phyloP scores from a whole-genome alignment of 805 yeast genomes.

The Candida insectorum region DNA sequence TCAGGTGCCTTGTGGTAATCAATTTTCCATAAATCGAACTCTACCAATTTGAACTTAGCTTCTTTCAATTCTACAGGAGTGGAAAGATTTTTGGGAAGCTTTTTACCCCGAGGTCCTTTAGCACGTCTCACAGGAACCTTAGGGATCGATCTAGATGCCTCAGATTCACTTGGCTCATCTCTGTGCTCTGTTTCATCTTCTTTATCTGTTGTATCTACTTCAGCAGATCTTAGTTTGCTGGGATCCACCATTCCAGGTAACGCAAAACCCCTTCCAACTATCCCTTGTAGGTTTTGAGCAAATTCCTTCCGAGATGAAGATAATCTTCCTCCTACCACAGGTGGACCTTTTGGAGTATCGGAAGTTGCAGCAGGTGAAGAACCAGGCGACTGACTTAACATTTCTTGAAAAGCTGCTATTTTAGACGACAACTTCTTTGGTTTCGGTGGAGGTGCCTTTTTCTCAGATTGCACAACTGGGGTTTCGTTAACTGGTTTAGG shows the following conservation, averaged over 20 bases:
- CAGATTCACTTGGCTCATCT: conserved; percentile 17
- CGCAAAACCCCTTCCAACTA: conserved; percentile 50
- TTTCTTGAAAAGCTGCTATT: conserved; percentile 79
- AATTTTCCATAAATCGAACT: conserved; percentile 35
- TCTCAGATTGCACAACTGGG: too few relatives aligned
- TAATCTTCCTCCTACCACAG: conserved; percentile 23
- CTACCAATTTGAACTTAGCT: conserved; percentile 28
- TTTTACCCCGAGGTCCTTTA: conserved; percentile 72
- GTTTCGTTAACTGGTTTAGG: not conserved
- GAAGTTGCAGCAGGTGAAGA: not conserved
- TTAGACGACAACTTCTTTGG: conserved; percentile 77
- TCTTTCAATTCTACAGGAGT: conserved; percentile 35
- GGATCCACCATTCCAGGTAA: conserved; percentile 55
- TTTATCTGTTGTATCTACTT: conserved; percentile 4
- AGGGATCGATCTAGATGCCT: too few relatives aligned
- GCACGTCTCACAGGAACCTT: conserved; percentile 46
- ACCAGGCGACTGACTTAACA: conserved; percentile 42
- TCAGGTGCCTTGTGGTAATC: too few relatives aligned
- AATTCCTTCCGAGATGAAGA: conserved; percentile 43
- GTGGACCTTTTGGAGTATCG: conserved; percentile 1
- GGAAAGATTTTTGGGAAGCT: conserved; percentile 56
- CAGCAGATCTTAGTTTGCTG: conserved; percentile 15
- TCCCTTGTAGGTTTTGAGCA: conserved; percentile 57
- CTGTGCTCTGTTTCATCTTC: conserved; percentile 10
- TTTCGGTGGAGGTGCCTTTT: conserved; percentile 51